phyloP scores from a whole-genome alignment of 495 filamentous ascomycete genomes.

The Trypethelium eluteriae region DNA sequence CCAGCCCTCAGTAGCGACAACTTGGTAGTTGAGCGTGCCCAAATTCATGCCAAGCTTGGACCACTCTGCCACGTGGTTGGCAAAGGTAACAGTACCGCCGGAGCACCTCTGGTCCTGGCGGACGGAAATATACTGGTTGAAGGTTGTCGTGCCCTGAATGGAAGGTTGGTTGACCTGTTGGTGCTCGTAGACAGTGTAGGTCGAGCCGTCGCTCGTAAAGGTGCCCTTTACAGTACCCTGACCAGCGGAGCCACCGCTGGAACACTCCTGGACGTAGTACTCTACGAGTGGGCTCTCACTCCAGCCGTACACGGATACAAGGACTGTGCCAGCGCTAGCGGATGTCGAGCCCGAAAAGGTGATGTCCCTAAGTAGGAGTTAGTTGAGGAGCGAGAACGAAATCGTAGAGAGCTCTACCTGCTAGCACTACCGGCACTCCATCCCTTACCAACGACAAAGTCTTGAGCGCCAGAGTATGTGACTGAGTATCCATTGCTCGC shows the following conservation, averaged over 20 bases:
- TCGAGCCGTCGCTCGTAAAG: conserved; percentile 12
- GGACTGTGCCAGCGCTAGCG: conserved; percentile 18
- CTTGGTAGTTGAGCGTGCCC: conserved; percentile 53
- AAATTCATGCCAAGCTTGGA: conserved; percentile 24
- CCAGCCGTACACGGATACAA: conserved; percentile 22
- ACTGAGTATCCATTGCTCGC: conserved; percentile 33
- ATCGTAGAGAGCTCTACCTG: conserved; percentile 8
- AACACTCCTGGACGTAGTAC: conserved; percentile 10
- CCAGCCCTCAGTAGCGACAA: conserved; percentile 50
- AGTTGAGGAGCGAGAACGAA: background rate
- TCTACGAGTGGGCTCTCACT: conserved; percentile 1
- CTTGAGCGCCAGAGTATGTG: conserved; percentile 25
- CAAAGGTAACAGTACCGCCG: conserved; percentile 14
- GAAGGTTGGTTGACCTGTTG: conserved; percentile 15
- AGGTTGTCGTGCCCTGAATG: conserved; percentile 15
- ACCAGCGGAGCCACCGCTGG: background rate
- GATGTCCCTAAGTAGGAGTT: conserved; percentile 14
- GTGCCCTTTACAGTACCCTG: conserved; percentile 12
- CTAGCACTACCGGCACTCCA: conserved; percentile 19
- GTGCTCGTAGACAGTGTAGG: conserved; percentile 17
- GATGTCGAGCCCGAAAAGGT: conserved; percentile 21
- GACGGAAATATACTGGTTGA: conserved; percentile 16
- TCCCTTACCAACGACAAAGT: conserved; percentile 15
- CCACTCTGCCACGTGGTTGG: conserved; percentile 15
- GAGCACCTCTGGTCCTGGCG: conserved; percentile 2